These are phyloP conservation scores for Wickerhamomyces bovis DNA, from an alignment of 805 yeast species.

Conservation along the genomic window DNA sequence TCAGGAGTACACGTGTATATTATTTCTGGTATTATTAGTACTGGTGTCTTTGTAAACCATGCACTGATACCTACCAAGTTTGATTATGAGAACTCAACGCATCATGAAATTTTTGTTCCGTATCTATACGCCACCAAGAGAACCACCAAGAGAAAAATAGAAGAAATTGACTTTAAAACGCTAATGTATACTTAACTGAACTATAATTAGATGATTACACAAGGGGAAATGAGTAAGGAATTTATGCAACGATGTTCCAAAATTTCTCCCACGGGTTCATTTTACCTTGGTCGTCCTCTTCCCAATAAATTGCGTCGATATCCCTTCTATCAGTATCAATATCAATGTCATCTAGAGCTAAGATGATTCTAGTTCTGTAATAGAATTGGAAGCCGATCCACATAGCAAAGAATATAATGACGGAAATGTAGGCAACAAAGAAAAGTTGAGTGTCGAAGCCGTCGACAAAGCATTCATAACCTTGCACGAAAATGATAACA, in stretches of 20 bases:
- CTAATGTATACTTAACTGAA: too few relatives aligned
- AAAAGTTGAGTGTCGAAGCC: conserved; percentile 46
- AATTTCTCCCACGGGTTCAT: conserved; percentile 24
- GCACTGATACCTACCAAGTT: too few relatives aligned
- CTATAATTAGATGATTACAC: background rate
- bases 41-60: too few relatives aligned
- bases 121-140: too few relatives aligned
- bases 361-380: conserved; percentile 4
- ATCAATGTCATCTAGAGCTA: conserved; percentile 2
- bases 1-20: too few relatives aligned
- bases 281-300: conserved; percentile 40
- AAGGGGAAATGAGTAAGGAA: background rate
- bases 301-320: conserved; percentile 51
- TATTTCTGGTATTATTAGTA: too few relatives aligned
- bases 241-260: conserved; percentile 6
- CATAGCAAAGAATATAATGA: conserved; percentile 41
- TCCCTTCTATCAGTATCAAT: conserved; percentile 24
- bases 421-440: conserved; percentile 62
- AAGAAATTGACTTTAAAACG: too few relatives aligned
- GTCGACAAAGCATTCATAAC: conserved; percentile 53
- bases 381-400: conserved; percentile 2
- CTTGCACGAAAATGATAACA: conserved; percentile 60
- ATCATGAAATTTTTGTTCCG: too few relatives aligned
- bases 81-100: too few relatives aligned
- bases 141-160: too few relatives aligned